A percentile compares a stretch with the other conserved stretches of the same genome.
Evolutionary conservation across 2,329 filamentous ascomycete species (phyloP).

Genomic region (Xylaria sp.): DNA sequence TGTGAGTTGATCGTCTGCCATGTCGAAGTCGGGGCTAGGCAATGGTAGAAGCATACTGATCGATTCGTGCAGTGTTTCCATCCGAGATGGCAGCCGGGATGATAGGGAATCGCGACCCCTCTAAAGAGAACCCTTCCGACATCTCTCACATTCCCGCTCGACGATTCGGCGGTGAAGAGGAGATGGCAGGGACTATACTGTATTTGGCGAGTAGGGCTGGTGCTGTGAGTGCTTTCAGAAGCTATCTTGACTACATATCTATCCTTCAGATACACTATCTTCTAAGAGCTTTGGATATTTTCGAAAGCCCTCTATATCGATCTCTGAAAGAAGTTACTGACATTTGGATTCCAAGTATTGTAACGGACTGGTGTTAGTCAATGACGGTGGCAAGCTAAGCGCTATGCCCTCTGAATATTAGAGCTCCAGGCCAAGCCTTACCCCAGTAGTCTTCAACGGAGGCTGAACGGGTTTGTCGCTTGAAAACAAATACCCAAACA

Average conservation of each 20-base stretch:
- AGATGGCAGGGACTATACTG: slow-evolving; percentile 45
- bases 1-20: slow-evolving; percentile 37
- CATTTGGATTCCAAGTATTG: slow-evolving; percentile 32
- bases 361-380: slow-evolving; percentile 45
- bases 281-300: not conserved
- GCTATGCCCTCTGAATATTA: slow-evolving; percentile 44
- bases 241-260: not conserved
- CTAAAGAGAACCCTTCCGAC: slow-evolving; percentile 20
- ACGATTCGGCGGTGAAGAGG: slow-evolving; percentile 45
- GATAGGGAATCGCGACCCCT: slow-evolving; percentile 40
- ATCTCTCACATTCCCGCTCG: slow-evolving; percentile 39
- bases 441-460: too few relatives aligned
- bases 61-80: slow-evolving; percentile 42
- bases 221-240: slow-evolving; percentile 28
- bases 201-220: slow-evolving; percentile 48
- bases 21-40: not conserved
- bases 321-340: not conserved
- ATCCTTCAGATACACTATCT: not conserved
- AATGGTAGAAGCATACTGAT: not conserved
- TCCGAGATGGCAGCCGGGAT: slow-evolving; percentile 39
- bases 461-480: too few relatives aligned
- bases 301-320: not conserved
- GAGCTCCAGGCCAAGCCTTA: not conserved
- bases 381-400: slow-evolving; percentile 44
- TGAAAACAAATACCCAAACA: too few relatives aligned